Evolutionary conservation across 2,329 filamentous ascomycete species (phyloP).

Genomic region (Paecilomyces fulvus): DNA sequence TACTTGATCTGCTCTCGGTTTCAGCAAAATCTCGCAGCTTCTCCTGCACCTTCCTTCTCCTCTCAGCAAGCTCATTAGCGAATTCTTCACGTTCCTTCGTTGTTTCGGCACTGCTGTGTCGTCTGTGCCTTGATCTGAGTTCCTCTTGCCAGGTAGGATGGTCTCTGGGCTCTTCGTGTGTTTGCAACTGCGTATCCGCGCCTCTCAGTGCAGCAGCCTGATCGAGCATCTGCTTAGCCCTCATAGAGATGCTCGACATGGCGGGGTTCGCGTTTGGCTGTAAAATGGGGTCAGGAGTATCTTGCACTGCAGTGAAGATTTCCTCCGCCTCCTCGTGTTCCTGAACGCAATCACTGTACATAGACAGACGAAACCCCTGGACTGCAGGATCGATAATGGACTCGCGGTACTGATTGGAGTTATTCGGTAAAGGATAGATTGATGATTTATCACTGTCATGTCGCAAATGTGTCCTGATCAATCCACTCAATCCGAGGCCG

Average conservation of each 20-base stretch:
- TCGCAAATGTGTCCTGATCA: slow-evolving; percentile 78
- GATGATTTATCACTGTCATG: slow-evolving; percentile 75
- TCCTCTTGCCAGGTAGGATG: slow-evolving; percentile 41
- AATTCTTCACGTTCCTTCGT: slow-evolving; percentile 42
- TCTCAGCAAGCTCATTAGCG: slow-evolving; percentile 40
- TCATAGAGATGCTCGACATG: slow-evolving; percentile 21
- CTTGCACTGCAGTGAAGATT: slow-evolving; percentile 7
- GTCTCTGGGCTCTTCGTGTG: not conserved
- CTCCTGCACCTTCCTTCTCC: slow-evolving; percentile 40
- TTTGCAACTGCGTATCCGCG: slow-evolving; percentile 9
- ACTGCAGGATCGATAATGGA: slow-evolving; percentile 17
- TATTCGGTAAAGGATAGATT: slow-evolving; percentile 50
- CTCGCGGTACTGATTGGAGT: slow-evolving; percentile 17
- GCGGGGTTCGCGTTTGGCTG: slow-evolving; percentile 7
- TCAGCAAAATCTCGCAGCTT: slow-evolving; percentile 38
- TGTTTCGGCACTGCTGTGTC: slow-evolving; percentile 40
- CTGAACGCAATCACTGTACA: slow-evolving; percentile 46
- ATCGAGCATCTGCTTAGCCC: slow-evolving; percentile 30
- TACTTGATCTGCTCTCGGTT: slow-evolving; percentile 35
- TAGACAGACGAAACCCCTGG: slow-evolving; percentile 37
- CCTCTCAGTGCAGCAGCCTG: slow-evolving; percentile 26
- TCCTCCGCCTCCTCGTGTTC: slow-evolving; percentile 45
- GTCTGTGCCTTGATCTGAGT: slow-evolving; percentile 31
- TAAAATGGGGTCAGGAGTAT: slow-evolving; percentile 6
- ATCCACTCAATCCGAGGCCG: slow-evolving; percentile 59